These are phyloP conservation scores for Pluteus cervinus DNA, from an alignment of 768 basidiomycete genomes.

Conservation along the genomic window DNA sequence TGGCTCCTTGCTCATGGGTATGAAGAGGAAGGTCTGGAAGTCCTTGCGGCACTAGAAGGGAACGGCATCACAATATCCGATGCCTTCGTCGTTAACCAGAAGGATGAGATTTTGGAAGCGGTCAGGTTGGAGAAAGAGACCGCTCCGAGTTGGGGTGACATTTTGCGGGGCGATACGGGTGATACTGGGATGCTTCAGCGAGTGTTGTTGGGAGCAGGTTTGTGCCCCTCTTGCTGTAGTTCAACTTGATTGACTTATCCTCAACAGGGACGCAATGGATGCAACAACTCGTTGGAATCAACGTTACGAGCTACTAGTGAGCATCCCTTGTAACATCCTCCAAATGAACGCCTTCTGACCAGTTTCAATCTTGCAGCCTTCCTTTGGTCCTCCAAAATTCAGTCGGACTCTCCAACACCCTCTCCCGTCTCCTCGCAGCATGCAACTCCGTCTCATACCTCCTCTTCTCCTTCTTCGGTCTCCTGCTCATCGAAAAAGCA, in stretches of 20 bases:
- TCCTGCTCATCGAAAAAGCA: slow-evolving; percentile 40
- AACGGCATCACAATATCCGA: slow-evolving; percentile 26
- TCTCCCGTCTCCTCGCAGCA: slow-evolving; percentile 41
- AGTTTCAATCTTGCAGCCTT: slow-evolving; percentile 20
- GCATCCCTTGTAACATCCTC: too few relatives aligned
- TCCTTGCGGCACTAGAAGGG: slow-evolving; percentile 39
- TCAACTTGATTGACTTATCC: background rate
- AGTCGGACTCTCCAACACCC: slow-evolving; percentile 43
- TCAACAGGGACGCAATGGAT: slow-evolving; percentile 44
- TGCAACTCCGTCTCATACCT: slow-evolving; percentile 49
- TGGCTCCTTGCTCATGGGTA: slow-evolving; percentile 44
- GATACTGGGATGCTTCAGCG: slow-evolving; percentile 41
- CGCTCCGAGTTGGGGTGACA: slow-evolving; percentile 34
- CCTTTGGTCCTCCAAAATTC: slow-evolving; percentile 46
- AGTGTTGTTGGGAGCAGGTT: slow-evolving; percentile 36
- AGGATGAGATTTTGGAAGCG: slow-evolving; percentile 37
- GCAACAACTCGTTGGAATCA: slow-evolving; percentile 47
- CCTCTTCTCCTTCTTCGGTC: slow-evolving; percentile 38
- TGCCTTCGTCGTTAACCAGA: slow-evolving; percentile 30
- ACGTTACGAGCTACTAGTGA: slow-evolving; percentile 48
- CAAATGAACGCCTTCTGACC: background rate
- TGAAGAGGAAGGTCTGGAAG: slow-evolving; percentile 32
- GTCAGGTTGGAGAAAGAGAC: slow-evolving; percentile 35
- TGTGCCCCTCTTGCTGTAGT: slow-evolving; percentile 1
- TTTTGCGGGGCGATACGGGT: slow-evolving; percentile 33